Conservation (phyloP, 352 stramenopile species). For the Phytophthora podocarpi region DNA sequence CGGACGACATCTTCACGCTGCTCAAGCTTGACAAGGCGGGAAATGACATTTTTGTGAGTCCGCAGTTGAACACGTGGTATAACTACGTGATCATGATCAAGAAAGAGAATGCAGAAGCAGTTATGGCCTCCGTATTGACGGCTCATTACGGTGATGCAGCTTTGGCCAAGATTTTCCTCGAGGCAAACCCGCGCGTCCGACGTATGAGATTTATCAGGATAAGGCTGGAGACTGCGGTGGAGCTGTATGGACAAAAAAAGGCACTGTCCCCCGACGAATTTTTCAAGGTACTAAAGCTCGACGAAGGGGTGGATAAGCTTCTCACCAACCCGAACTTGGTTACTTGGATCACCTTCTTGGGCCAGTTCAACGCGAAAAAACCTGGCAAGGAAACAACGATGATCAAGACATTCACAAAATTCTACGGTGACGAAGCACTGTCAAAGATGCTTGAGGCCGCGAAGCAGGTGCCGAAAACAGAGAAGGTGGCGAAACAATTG, state of each 20-base stretch:
- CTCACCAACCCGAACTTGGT: neutral
- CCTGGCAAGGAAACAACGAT: slow-evolving; percentile 3
- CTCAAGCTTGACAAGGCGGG: slow-evolving; percentile 2
- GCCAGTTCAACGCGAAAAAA: slow-evolving; percentile 1
- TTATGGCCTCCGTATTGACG: neutral
- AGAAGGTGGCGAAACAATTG: slow-evolving; percentile 1
- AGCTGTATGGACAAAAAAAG: too few relatives aligned
- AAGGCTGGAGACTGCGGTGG: slow-evolving; percentile 2
- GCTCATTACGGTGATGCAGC: slow-evolving; percentile 2
- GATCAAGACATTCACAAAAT: slow-evolving; percentile 13
- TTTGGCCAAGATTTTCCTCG: neutral
- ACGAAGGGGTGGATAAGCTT: neutral
- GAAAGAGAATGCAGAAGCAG: neutral
- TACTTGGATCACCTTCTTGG: slow-evolving; percentile 1
- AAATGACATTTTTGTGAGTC: neutral
- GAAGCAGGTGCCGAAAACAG: neutral
- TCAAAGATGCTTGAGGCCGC: slow-evolving; percentile 10
- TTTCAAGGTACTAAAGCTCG: slow-evolving; percentile 1
- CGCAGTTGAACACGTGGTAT: slow-evolving; percentile 5
- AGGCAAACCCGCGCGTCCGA: neutral
- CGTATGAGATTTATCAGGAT: slow-evolving; percentile 6
- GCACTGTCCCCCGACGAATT: neutral
- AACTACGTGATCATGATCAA: neutral
- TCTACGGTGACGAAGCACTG: slow-evolving; percentile 2
- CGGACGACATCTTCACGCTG: neutral